A percentile compares a stretch with the other conserved stretches of the same genome.
phyloP scores from a whole-genome alignment of 352 stramenopile genomes.

The Pythium phragmiticola region DNA sequence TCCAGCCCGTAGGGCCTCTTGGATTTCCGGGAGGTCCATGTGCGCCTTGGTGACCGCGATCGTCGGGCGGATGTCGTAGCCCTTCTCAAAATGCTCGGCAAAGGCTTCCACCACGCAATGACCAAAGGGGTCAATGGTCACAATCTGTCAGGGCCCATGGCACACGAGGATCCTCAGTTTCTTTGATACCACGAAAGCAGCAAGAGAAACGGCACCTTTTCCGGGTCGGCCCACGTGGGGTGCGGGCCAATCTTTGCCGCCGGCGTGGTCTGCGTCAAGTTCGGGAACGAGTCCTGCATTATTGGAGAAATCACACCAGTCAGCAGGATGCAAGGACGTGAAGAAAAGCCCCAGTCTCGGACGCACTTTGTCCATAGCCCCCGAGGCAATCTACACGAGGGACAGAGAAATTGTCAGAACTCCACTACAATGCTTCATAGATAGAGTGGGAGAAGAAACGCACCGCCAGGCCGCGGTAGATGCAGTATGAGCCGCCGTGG shows the following conservation, averaged over 20 bases:
- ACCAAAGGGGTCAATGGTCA: constrained; percentile 30
- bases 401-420: not conserved
- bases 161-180: not conserved
- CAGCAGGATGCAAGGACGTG: not conserved
- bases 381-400: constrained; percentile 47
- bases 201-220: constrained; percentile 62
- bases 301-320: not conserved
- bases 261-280: constrained; percentile 92
- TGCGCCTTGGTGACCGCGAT: constrained; percentile 97
- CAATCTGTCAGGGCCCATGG: constrained; percentile 14
- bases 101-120: constrained; percentile 20
- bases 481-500: constrained; percentile 97
- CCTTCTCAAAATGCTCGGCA: constrained; percentile 67
- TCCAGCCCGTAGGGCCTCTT: constrained; percentile 92
- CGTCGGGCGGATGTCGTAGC: constrained; percentile 97
- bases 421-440: no score
- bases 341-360: not conserved
- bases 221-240: constrained; percentile 93
- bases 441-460: constrained; percentile 11
- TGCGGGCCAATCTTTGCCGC: constrained; percentile 97
- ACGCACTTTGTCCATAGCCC: constrained; percentile 58
- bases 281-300: constrained; percentile 42
- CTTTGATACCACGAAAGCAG: not conserved
- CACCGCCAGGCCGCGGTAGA: constrained; percentile 97
- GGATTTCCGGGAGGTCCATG: constrained; percentile 99